These are phyloP conservation scores for Penicillium coprophilum DNA, from an alignment of 495 filamentous ascomycete species.

Conservation along the genomic window DNA sequence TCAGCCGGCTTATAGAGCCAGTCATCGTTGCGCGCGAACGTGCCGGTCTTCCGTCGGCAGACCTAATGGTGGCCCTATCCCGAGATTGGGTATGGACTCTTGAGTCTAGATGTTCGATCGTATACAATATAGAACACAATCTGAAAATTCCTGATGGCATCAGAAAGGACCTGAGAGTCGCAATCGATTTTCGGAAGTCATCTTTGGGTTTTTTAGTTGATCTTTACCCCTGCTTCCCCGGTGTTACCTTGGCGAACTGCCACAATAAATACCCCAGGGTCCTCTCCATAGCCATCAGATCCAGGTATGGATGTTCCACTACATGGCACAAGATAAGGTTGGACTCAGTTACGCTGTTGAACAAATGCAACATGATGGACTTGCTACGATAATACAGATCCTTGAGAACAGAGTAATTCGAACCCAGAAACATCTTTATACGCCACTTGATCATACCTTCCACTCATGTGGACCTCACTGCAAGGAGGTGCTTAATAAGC, in stretches of 20 bases:
- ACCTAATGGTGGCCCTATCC: slow-evolving; percentile 9
- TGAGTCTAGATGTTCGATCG: not conserved
- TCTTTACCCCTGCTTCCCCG: not conserved
- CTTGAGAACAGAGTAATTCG: not conserved
- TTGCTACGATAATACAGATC: not conserved
- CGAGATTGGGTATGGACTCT: slow-evolving; percentile 3
- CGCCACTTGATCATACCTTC: not conserved
- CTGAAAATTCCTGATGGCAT: not conserved
- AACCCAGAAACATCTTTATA: not conserved
- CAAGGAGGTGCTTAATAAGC: slow-evolving; percentile 30
- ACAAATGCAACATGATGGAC: not conserved
- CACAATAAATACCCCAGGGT: not conserved
- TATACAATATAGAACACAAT: not conserved
- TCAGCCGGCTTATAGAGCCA: slow-evolving; percentile 11
- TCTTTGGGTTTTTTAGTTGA: slow-evolving; percentile 8
- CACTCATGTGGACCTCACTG: slow-evolving; percentile 2
- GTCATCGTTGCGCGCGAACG: slow-evolving; percentile 18
- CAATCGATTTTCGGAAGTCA: slow-evolving; percentile 12
- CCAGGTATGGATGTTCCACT: not conserved
- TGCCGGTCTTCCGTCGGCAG: slow-evolving; percentile 32
- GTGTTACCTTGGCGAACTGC: not conserved
- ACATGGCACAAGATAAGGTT: no score
- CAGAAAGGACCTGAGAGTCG: not conserved
- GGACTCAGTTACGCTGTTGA: no score
- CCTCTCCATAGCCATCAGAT: not conserved